These are phyloP conservation scores for Argentina anserina DNA, from an alignment of 306 rosid species.

Conservation along the genomic window DNA sequence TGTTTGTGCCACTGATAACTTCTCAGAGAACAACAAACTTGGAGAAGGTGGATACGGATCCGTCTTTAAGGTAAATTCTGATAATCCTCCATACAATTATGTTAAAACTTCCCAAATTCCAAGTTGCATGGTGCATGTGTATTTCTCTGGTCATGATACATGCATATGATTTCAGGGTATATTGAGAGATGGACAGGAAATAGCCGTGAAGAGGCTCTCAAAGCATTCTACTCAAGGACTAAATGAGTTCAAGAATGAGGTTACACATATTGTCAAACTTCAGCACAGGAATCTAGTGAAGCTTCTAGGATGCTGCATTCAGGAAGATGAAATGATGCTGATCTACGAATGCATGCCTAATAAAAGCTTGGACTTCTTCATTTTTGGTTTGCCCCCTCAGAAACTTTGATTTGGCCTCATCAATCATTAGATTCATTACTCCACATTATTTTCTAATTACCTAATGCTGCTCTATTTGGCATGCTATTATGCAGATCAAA, in stretches of 20 bases:
- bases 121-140: background rate
- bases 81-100: background rate
- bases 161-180: background rate
- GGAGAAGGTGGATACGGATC: conserved; percentile 6
- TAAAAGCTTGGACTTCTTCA: conserved; percentile 8
- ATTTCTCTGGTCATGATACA: background rate
- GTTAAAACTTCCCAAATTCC: background rate
- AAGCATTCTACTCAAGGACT: background rate
- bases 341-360: conserved; percentile 13
- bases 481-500: conserved; percentile 9
- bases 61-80: background rate
- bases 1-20: background rate
- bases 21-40: background rate
- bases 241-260: conserved; percentile 20
- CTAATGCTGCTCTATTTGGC: background rate
- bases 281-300: conserved; percentile 13
- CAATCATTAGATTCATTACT: background rate
- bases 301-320: conserved; percentile 1
- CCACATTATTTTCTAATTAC: background rate
- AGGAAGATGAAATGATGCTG: conserved; percentile 6
- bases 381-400: background rate
- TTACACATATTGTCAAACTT: conserved; percentile 7
- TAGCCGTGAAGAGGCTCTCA: conserved; percentile 2
- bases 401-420: background rate
- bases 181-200: conserved; percentile 3